Base-by-base conservation (phyloP, 805 yeast species). In the Pichia cabralensis region DNA sequence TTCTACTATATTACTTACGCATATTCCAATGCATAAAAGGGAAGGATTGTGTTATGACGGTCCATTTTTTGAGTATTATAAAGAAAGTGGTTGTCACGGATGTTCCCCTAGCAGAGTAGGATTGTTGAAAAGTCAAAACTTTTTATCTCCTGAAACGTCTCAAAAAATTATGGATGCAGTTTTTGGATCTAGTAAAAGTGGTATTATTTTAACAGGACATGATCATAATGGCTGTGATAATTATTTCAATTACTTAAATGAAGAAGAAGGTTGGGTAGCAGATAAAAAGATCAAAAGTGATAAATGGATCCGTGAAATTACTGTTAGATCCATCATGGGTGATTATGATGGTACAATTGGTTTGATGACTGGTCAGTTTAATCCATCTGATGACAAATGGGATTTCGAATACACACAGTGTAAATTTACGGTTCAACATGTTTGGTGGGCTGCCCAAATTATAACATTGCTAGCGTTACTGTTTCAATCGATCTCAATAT, bases 271-370 rank as follows among this genome's bases (percentile, higher is more conserved):
- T 13, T 81, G 94, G 94, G 64, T 55, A 6, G 81, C 86, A 0
- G 54, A 71, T 0, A 74, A 71, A 42, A 48, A 52, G 4, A 44
- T 52, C 8, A 46, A 49, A 6, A 44, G 60, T 10, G 55, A 49
- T 14, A 48, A 52, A n/a, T 61, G 66, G 13, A 59, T 85, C 11
- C 65, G 75, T 37, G 97, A 89, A 56, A 62, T 82, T 37, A 89
- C 94, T 0, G 96, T 92, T 16, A 65, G 88, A 38, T 75, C 96
- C 13, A 81, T 89, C 76, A 92, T 92, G 97, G 98, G 98, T 13
- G 96, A 92, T 50, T 92, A 65, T 48, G 81, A 78, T 39, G 98
- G 98, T 3, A 82, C 80, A 47, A 71, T 86, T 2, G 98, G 97
- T 0, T 58, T 92, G 10, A 58, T 92, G 44, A 78, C 86, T 1